Conservation (phyloP, 1,284 basidiomycete genomes). For the Mycena citricolor region DNA sequence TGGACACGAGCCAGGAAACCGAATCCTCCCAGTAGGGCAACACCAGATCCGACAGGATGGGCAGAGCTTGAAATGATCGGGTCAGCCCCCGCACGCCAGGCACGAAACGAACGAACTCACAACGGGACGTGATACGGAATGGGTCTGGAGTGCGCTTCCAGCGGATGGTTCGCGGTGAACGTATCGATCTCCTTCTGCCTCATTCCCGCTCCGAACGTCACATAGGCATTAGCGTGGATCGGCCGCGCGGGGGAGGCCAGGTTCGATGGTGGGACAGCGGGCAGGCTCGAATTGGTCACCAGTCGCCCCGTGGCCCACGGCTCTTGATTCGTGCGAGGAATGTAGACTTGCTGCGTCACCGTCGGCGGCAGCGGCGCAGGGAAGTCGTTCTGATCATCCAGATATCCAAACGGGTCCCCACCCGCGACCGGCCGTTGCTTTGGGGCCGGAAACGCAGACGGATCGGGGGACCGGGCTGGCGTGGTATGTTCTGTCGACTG, state of each 20-base stretch:
- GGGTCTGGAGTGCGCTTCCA: conserved; percentile 56
- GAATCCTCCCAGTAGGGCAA: conserved; percentile 87
- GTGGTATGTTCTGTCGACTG: conserved; percentile 6
- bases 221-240: conserved; percentile 66
- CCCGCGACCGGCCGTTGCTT: conserved; percentile 18
- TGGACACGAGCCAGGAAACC: conserved; percentile 83
- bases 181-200: conserved; percentile 79
- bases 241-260: conserved; percentile 49
- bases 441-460: conserved; percentile 7
- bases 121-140: conserved; percentile 85
- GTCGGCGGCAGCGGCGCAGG: conserved; percentile 13
- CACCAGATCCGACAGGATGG: conserved; percentile 76
- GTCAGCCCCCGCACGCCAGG: conserved; percentile 16
- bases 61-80: conserved; percentile 49
- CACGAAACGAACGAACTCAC: conserved; percentile 41
- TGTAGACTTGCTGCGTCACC: conserved; percentile 34
- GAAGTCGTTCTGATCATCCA: conserved; percentile 35
- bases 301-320: conserved; percentile 35
- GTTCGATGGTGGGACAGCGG: conserved; percentile 35
- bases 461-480: conserved; percentile 18
- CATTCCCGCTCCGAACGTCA: conserved; percentile 83
- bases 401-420: conserved; percentile 55
- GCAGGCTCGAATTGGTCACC: conserved; percentile 36
- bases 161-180: conserved; percentile 69
- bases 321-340: conserved; percentile 31